A percentile compares a stretch with the other conserved stretches of the same genome.
These are phyloP conservation scores for Rhodotorula babjevae DNA, from an alignment of 768 basidiomycete genomes.

Conservation along the genomic window DNA sequence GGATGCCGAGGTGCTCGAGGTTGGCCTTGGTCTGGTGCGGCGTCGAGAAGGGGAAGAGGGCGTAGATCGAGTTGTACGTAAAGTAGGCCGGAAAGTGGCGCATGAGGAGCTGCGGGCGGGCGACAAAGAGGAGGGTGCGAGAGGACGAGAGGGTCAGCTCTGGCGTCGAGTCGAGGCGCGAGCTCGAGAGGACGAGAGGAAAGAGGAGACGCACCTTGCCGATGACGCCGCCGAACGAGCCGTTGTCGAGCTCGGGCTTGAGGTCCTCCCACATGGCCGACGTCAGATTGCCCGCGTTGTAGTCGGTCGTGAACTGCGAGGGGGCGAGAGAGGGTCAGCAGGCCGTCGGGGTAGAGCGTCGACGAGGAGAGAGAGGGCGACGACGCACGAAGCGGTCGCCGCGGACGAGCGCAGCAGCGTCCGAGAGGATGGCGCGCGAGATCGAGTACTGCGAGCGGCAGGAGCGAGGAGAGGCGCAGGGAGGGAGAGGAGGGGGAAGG, in stretches of 20 bases:
- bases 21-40: slow-evolving; percentile 24
- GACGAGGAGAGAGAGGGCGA: slow-evolving; percentile 47
- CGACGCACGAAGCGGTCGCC: slow-evolving; percentile 72
- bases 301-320: slow-evolving; percentile 20
- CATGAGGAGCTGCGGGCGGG: slow-evolving; percentile 42
- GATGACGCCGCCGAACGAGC: slow-evolving; percentile 30
- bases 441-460: slow-evolving; percentile 44
- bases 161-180: neutral
- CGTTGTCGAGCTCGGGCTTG: slow-evolving; percentile 23
- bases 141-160: too few relatives aligned
- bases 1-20: slow-evolving; percentile 19
- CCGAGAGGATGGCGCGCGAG: slow-evolving; percentile 58
- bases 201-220: slow-evolving; percentile 10
- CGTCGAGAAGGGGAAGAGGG: slow-evolving; percentile 65
- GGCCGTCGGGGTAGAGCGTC: too few relatives aligned
- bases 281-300: slow-evolving; percentile 63
- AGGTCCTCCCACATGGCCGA: slow-evolving; percentile 60
- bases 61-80: slow-evolving; percentile 52
- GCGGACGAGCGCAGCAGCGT: slow-evolving; percentile 38
- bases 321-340: too few relatives aligned
- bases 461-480: neutral
- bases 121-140: slow-evolving; percentile 53
- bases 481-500: neutral
- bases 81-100: slow-evolving; percentile 14
- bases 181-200: neutral